Conservation (phyloP, 345 rosid genomes). For the Eucalyptus erythrocorys region DNA sequence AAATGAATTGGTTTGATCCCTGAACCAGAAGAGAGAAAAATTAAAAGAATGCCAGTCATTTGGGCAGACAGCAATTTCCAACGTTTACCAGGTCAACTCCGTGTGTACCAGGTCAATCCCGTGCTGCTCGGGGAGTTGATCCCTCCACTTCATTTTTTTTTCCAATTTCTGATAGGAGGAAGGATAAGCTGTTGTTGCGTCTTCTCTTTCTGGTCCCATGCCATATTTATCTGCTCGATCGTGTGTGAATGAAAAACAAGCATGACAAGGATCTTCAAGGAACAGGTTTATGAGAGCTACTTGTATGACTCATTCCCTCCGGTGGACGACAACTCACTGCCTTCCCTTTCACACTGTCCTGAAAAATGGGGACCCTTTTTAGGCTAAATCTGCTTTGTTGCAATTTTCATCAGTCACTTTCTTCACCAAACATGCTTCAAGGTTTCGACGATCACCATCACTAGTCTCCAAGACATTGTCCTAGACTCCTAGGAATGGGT, state of each 20-base stretch:
- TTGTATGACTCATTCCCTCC: neutral
- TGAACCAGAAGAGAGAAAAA: neutral
- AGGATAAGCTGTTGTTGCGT: neutral
- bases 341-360: neutral
- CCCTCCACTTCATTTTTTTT: neutral
- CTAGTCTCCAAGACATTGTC: neutral
- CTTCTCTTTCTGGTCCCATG: neutral
- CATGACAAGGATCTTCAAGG: neutral
- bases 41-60: neutral
- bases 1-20: neutral
- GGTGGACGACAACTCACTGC: neutral
- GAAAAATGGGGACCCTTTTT: neutral
- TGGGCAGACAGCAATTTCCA: neutral
- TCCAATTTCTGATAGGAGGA: neutral
- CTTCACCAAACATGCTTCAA: neutral
- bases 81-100: neutral
- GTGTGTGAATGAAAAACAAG: neutral
- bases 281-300: neutral
- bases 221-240: neutral
- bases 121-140: neutral
- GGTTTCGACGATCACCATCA: neutral
- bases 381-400: neutral
- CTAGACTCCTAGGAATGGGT: neutral
- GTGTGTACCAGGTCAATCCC: neutral
- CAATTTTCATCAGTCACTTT: neutral